Conservation (phyloP, 805 yeast species). For the Myxozyma nipponensis region DNA sequence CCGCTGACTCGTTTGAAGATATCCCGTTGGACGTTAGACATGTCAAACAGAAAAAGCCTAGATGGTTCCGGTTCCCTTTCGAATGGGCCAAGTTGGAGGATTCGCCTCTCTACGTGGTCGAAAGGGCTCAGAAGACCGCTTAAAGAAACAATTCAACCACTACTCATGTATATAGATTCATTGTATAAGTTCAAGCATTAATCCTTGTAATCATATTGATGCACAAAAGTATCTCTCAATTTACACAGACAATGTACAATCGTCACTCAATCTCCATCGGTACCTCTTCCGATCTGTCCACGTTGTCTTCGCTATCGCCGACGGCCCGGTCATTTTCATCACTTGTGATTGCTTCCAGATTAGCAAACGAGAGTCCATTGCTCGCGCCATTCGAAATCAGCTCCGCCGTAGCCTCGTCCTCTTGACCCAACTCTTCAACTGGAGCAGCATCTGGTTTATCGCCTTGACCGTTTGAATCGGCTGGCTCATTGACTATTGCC, state of each 20-base stretch:
- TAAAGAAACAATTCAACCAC: too few species aligned
- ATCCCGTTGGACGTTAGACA: conserved; percentile 81
- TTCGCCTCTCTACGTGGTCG: conserved; percentile 44
- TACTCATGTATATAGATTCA: not conserved
- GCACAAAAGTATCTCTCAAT: not conserved
- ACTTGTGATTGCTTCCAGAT: not conserved
- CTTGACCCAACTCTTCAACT: too few species aligned
- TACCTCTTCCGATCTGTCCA: not conserved
- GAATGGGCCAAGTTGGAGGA: conserved; percentile 75
- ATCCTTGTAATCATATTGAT: not conserved
- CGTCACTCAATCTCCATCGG: conserved; percentile 3
- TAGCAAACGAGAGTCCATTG: not conserved
- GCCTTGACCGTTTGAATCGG: too few species aligned
- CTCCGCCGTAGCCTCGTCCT: too few species aligned
- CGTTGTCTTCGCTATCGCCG: not conserved
- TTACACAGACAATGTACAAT: not conserved
- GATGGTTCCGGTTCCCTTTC: conserved; percentile 59
- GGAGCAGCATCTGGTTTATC: too few species aligned
- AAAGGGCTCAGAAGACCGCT: too few species aligned
- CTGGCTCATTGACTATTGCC: too few species aligned
- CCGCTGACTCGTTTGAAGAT: conserved; percentile 60
- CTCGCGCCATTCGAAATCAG: not conserved
- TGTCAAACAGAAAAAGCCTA: conserved; percentile 44
- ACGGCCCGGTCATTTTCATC: not conserved
- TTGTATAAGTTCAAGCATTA: too few species aligned